Conservation (phyloP, 1,139 yeast species). For the Arxiozyma slooffiae region DNA sequence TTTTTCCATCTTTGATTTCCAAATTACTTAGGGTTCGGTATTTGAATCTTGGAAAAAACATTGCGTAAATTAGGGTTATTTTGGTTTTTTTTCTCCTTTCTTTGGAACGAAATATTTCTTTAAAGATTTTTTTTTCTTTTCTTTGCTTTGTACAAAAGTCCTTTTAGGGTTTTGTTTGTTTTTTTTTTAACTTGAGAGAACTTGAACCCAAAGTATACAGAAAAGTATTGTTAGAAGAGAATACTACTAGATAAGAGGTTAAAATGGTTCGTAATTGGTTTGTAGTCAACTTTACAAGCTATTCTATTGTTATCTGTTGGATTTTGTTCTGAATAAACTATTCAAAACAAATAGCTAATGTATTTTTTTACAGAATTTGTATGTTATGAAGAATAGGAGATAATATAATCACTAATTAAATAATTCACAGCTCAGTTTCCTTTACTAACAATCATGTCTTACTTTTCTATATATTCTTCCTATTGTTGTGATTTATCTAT, state of each 20-base stretch:
- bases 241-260: not conserved
- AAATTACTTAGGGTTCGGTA: not conserved
- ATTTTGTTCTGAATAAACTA: too few relatives aligned
- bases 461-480: not conserved
- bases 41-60: too few relatives aligned
- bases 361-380: constrained; percentile 28
- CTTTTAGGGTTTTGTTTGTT: not conserved
- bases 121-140: not conserved
- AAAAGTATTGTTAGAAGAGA: not conserved
- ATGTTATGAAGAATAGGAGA: constrained; percentile 6
- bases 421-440: not conserved
- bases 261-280: not conserved
- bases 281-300: not conserved
- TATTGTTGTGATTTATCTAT: not conserved
- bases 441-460: constrained; percentile 1
- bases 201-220: too few relatives aligned
- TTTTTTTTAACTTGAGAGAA: too few relatives aligned
- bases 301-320: not conserved
- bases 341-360: constrained; percentile 9
- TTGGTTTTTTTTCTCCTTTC: not conserved
- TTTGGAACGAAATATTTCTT: not conserved
- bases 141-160: too few relatives aligned
- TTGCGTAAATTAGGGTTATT: not conserved
- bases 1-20: not conserved
- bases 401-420: too few relatives aligned